Evolutionary conservation across 805 yeast genomes (phyloP), one percentile per base, ranked within the genome.

Genomic region (Danielia reshetovae): DNA sequence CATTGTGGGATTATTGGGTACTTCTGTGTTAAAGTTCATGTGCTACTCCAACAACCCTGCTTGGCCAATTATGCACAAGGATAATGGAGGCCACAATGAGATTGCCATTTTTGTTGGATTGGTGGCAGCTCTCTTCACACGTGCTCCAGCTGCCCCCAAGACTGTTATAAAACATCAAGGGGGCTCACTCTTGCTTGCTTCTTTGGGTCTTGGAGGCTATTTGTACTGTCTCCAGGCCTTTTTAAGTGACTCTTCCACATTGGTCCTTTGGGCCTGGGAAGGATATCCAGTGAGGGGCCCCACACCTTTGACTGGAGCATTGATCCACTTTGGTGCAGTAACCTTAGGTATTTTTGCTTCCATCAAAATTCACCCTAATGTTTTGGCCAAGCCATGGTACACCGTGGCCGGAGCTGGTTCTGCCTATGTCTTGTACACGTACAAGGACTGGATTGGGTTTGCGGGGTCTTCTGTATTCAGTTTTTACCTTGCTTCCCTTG

Each of bases 181-280:
- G 5, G 77, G 79, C 10, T 72, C 76, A 0, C 43, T 70, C 11
- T 6, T 81, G 2, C 54, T 71, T 12, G 70, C 87, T 1, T 72
- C 81, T 2, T 34, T 75, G 16, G 95, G 95, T 1, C 70, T 90
- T 43, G 97, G 94, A 16, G 77, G 87, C 1, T 67, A 82, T 37
- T 56, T 87, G 18, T 90, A 79, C 54, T 75, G 83, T 5, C 57
- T 84, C 23, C 81, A 80, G 46, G 84, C 94, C 10, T 75, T 81
- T 67, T 57, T 88, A 30, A 74, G 86, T 3, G 98, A 93, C 55
- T 74, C 96, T 0, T 80, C 95, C 2, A 84, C 93, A 7, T 70
- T 90, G 27, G 83, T 86, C n/a, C 69, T 81, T 30, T 93, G 97
- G 97, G 77, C 79, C n/a, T 93, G 97, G 97, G 84, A 81, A 42